Conservation (phyloP, 129 eudicot species). For the Flaveria sonorensis region DNA sequence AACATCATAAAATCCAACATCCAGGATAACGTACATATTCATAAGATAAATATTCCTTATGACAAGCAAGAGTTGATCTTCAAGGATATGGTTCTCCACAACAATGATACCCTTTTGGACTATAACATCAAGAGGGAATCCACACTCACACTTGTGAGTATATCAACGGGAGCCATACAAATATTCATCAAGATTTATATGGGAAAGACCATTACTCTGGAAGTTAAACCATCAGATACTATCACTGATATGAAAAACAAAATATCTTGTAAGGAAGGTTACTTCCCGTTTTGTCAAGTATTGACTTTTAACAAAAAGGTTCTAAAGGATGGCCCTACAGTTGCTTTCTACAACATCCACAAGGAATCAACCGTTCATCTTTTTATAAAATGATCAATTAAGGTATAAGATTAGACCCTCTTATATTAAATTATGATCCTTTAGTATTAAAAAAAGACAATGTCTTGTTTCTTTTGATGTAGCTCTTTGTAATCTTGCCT, state of each 20-base stretch:
- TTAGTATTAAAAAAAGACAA: neutral
- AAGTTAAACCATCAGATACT: neutral
- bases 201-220: neutral
- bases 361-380: neutral
- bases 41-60: neutral
- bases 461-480: neutral
- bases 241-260: neutral
- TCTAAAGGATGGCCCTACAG: neutral
- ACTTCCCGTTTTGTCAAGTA: no score
- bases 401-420: neutral
- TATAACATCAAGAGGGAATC: neutral
- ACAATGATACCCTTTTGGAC: neutral
- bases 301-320: neutral
- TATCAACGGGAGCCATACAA: neutral
- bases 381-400: neutral
- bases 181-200: neutral
- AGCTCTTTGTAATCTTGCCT: neutral
- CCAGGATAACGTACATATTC: neutral
- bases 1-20: neutral
- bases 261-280: neutral
- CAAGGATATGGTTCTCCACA: neutral
- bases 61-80: slow-evolving; percentile 13
- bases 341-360: neutral
- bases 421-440: neutral
- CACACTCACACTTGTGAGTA: neutral